Evolutionary conservation across 2,329 filamentous ascomycete species (phyloP), one percentile per base, ranked within the genome.

Genomic region (Penicillium occitanis): DNA sequence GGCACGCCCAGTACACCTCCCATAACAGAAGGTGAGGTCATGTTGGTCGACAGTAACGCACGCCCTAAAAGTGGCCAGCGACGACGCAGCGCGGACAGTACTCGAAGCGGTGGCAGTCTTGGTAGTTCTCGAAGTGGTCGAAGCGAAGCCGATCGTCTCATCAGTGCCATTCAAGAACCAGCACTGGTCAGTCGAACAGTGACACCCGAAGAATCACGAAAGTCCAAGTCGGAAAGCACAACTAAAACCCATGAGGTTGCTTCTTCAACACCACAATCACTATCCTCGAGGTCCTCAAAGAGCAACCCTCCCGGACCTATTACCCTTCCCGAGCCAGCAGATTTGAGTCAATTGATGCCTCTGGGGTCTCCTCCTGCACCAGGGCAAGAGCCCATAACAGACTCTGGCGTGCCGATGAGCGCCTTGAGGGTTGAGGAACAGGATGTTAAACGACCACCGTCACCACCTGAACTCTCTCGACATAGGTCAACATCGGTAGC

Each of bases 141-240:
- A 67, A 80, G 78, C 60, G 77, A 79, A 28, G 78, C 78, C 6
- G 78, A 80, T 68, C 71, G 78, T 35, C 73, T 80, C 6, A 80
- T 80, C 55, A 78, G 77, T 57, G 78, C 78, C 6, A 80, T 80
- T 33, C 77, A 79, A 68, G 76, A 80, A 64, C 75, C 76, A 50
- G 63, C 75, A 4, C 66, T 73, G n/a, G 28, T 65, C 10, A 62
- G 63, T 22, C 35, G 57, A 60, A n/a, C 57, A 11, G 7, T 19
- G 22, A 60, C 57, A 30, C 57, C 60, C 10, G 44, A 55, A n/a
- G 50, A 63, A 55, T n/a, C 33, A 6, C 60, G 60, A 30, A 60
- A 19, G 37, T n/a, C 14, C 44, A 67, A 51, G 42, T 28, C 33
- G 13, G 61, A 61, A 5, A 22, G 35, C 25, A 19, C 60, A 13